Evolutionary conservation across 768 basidiomycete genomes (phyloP).

Genomic region (Strobilomyces dryophilus): DNA sequence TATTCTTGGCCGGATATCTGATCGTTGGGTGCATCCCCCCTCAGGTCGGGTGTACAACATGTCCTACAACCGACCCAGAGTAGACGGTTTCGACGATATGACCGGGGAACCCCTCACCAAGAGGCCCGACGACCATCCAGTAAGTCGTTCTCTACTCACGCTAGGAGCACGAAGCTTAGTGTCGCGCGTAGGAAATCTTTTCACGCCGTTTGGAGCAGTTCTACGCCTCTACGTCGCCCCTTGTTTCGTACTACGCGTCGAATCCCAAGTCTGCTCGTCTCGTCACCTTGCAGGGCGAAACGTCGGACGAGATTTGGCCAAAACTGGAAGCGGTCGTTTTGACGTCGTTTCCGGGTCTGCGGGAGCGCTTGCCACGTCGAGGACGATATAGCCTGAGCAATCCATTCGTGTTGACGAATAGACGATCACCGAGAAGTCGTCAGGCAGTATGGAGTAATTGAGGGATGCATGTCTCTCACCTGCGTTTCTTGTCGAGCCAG

Average conservation of each 20-base stretch:
- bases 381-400: slow-evolving; percentile 53
- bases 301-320: slow-evolving; percentile 91
- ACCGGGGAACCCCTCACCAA: slow-evolving; percentile 88
- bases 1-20: slow-evolving; percentile 81
- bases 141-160: slow-evolving; percentile 35
- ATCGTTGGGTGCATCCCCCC: slow-evolving; percentile 84
- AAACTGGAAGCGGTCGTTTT: slow-evolving; percentile 62
- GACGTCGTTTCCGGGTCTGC: slow-evolving; percentile 54
- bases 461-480: not conserved
- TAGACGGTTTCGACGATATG: slow-evolving; percentile 75
- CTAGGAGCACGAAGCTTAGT: slow-evolving; percentile 1
- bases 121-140: slow-evolving; percentile 86
- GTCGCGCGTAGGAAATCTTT: slow-evolving; percentile 60
- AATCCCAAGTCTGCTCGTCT: slow-evolving; percentile 40
- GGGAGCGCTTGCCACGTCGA: slow-evolving; percentile 45
- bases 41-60: slow-evolving; percentile 90
- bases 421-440: slow-evolving; percentile 10
- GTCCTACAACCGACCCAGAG: slow-evolving; percentile 80
- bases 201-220: slow-evolving; percentile 71
- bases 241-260: slow-evolving; percentile 66
- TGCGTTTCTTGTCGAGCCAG: slow-evolving; percentile 2
- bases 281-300: slow-evolving; percentile 61
- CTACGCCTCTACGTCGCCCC: slow-evolving; percentile 74
- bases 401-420: slow-evolving; percentile 38
- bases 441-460: slow-evolving; percentile 15